phyloP scores from a whole-genome alignment of 2,329 filamentous ascomycete species.

The Botrytis tulipae region DNA sequence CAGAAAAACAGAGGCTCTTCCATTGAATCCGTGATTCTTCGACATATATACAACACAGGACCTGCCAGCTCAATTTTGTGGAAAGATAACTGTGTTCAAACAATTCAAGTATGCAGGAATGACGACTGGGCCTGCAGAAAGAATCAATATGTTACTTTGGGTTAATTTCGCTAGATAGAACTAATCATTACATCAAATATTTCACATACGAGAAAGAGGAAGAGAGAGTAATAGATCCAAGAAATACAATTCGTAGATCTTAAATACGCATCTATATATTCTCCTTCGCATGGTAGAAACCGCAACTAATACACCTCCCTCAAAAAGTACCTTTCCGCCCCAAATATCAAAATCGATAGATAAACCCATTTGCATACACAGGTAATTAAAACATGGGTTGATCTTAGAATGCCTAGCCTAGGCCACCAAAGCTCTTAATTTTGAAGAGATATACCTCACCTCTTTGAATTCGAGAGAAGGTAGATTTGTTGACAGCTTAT shows the following conservation, averaged over 20 bases:
- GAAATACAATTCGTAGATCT: neutral
- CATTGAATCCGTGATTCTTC: neutral
- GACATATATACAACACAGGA: neutral
- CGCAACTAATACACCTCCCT: neutral
- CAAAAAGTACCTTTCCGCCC: neutral
- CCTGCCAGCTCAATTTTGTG: neutral
- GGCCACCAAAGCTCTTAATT: neutral
- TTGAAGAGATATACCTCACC: rapidly evolving
- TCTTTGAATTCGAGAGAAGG: neutral
- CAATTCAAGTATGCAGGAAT: neutral
- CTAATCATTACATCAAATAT: neutral
- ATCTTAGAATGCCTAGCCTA: too few relatives aligned
- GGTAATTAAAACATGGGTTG: neutral
- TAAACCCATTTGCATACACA: neutral
- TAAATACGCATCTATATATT: too few relatives aligned
- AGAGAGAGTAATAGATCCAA: neutral
- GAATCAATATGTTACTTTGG: neutral
- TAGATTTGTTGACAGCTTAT: neutral
- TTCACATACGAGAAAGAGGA: neutral
- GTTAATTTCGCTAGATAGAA: rapidly evolving
- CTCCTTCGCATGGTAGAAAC: too few relatives aligned
- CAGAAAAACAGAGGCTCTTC: neutral
- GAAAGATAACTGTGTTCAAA: neutral
- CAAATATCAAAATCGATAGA: neutral
- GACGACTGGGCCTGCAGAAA: neutral